Evolutionary conservation across 139 green algal genomes (phyloP), one percentile per base, ranked within the genome.

Genomic region (Zygnema cylindricum): DNA sequence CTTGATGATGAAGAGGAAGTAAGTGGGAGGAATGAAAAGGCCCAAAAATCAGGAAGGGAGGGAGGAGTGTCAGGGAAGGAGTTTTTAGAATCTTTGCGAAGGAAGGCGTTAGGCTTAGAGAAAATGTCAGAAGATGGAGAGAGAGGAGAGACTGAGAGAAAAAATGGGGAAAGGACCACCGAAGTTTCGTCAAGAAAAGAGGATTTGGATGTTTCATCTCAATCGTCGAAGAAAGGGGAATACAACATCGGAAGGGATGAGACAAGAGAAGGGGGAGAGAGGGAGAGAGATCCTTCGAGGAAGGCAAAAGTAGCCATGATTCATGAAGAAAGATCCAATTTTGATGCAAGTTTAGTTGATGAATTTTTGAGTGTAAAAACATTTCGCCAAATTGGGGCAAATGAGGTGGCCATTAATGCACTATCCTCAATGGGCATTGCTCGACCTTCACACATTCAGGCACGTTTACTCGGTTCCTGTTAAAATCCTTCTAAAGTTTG

Each of bases 371-470:
- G 86, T 71, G 30, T 16, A 36, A 88, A 57, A 55, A 71, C 35
- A 1, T 90, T 90, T 71, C 32, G n/a, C 0, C 49, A 89, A 41
- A 35, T 82, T 33, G 86, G 78, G 3, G 86, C 86, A 23, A 81
- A 38, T 0, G 82, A 90, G 11, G 69, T 82, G 16, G 36, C 81
- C 21, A 55, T 81, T 21, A n/a, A 23, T 0, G 55, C 81, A 7
- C 81, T 90, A 11, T 40, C 54, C 30, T n/a, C 82, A 11, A 30
- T 90, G 1, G 86, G 86, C n/a, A 82, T 91, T 21, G 32, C 36
- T 36, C 54, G 81, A 36, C 82, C 86, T 25, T 89, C 81, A 0
- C 86, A 90, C 69, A 90, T 90, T 43, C 86, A 90, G 86, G 86
- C 23, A 30, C 86, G 69, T 84, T 63, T 49, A 36, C 36, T 85